phyloP scores from a whole-genome alignment of 164 flowering plant species.

The Pachysandra terminalis region DNA sequence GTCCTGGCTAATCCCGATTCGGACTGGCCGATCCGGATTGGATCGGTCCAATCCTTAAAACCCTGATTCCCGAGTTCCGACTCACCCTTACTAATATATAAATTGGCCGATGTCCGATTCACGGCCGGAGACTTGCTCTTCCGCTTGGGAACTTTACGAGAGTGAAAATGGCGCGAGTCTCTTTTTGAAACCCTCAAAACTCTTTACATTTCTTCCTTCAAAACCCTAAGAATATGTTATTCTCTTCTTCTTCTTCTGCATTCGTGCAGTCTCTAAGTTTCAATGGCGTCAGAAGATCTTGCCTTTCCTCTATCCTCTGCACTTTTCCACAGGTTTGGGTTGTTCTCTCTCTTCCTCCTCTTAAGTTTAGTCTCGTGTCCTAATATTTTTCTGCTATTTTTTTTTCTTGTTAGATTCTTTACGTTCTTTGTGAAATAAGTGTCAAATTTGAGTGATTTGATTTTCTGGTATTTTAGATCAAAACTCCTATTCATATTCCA shows the following conservation, averaged over 20 bases:
- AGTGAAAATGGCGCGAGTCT: not conserved
- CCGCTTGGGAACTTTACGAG: too few relatives aligned
- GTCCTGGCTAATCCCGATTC: too few relatives aligned
- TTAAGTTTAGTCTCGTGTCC: not conserved
- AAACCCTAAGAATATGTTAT: not conserved
- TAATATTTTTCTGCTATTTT: too few relatives aligned
- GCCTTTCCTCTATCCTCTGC: not conserved
- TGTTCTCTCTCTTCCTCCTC: not conserved
- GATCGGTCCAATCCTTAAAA: too few relatives aligned
- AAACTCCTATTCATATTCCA: not conserved
- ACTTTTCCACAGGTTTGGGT: slow-evolving; percentile 5
- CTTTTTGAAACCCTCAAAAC: not conserved
- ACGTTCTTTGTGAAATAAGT: too few relatives aligned
- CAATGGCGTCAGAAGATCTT: slow-evolving; percentile 7
- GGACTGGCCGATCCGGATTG: too few relatives aligned
- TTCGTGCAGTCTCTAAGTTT: slow-evolving; percentile 1
- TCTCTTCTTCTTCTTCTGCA: not conserved
- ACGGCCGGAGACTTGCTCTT: too few relatives aligned
- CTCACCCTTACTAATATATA: too few relatives aligned
- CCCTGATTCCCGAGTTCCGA: too few relatives aligned
- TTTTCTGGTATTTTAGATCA: not conserved
- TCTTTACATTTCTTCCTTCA: not conserved
- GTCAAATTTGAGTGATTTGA: too few relatives aligned
- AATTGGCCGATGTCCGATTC: too few relatives aligned
- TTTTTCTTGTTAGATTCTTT: too few relatives aligned